phyloP scores from a whole-genome alignment of 2,329 filamentous ascomycete genomes.

The Ceratocystis destructans region DNA sequence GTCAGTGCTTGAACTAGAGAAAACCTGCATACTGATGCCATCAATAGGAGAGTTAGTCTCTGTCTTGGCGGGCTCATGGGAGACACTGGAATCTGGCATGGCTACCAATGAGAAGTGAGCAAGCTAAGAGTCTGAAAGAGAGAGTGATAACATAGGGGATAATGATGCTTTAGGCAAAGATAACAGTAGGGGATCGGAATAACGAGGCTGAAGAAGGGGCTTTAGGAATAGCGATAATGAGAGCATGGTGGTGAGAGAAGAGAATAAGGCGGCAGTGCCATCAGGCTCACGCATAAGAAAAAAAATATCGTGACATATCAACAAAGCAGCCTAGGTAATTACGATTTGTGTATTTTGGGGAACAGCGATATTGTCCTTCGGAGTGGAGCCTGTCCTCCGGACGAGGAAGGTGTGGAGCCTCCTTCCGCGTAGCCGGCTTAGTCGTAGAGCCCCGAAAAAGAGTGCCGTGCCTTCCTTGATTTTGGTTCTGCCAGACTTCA shows the following conservation, averaged over 20 bases:
- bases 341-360: background rate
- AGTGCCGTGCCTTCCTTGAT: background rate
- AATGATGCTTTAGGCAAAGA: background rate
- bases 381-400: background rate
- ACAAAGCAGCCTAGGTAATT: background rate
- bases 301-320: background rate
- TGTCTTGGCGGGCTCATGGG: background rate
- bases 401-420: background rate
- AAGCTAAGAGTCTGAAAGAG: background rate
- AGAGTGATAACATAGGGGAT: background rate
- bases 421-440: background rate
- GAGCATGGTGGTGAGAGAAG: background rate
- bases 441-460: background rate
- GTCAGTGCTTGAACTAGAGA: background rate
- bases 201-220: background rate
- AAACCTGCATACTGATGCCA: background rate
- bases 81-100: background rate
- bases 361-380: background rate
- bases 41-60: background rate
- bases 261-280: background rate
- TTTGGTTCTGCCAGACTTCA: background rate
- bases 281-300: background rate
- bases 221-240: background rate
- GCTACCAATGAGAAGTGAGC: background rate
- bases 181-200: background rate